Evolutionary conservation across 2,329 filamentous ascomycete species (phyloP), one percentile per base, ranked within the genome.

Genomic region (Trichoderma sp.): DNA sequence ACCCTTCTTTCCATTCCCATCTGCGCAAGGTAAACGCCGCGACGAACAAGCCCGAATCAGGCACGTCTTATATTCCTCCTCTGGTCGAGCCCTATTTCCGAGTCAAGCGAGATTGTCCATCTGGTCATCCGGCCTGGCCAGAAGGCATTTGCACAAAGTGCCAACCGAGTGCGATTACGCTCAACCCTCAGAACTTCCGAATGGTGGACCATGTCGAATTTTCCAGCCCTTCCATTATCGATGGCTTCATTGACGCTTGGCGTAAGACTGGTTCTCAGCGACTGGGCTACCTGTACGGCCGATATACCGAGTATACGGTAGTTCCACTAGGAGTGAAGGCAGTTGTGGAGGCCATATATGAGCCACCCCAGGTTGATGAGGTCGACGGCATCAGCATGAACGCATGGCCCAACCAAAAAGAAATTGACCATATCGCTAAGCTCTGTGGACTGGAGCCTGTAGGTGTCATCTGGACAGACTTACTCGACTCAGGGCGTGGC

Each of bases 191-290:
- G 84, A 89, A 93, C 24, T 99, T 96, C 83, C 94, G 97, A 69
- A 98, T 97, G 94, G 95, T 99, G 4, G 97, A 99, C 81, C 97
- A 99, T 83, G 97, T 99, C 77, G 97, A 99, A 84, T 98, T 99
- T 82, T 92, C 96, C 2, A 93, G 94, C 1, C 92, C 95, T 3
- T 89, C 91, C 72, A 90, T 98, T 41, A 94, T 98, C 80, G 94
- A 99, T 82, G 91, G 90, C n/a, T 91, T 98, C 75, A 91, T 99
- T 78, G 92, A 98, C 81, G 94, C 96, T 75, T 99, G 97, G 96
- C 90, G 97, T 79, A 92, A 91, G 78, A 95, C 94, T 2, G 96
- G 95, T 4, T 86, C 89, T 33, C 97, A 99, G 83, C 90, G 97
- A 56, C 84, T 98, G 64, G 97, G 96, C 6, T 98, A 95, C 80